Percentiles rank a stretch among this genome's conserved stretches.
phyloP scores from a whole-genome alignment of 1,284 basidiomycete genomes.

The Ustilago sp. region DNA sequence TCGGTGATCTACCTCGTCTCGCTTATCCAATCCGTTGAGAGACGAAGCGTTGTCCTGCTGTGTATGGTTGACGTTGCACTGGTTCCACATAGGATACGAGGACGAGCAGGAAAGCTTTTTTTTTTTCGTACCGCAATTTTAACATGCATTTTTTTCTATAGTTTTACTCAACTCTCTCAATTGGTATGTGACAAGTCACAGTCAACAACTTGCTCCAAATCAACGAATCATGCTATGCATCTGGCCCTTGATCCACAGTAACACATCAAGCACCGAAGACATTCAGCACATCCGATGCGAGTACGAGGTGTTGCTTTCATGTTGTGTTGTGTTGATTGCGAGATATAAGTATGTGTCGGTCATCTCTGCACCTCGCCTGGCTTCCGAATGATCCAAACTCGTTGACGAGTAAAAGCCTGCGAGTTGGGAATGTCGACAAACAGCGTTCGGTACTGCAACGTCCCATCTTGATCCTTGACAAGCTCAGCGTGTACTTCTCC shows the following conservation, averaged over 20 bases:
- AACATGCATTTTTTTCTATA: background rate
- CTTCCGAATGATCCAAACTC: constrained; percentile 54
- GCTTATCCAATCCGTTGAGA: background rate
- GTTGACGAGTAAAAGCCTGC: constrained; percentile 44
- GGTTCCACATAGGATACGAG: background rate
- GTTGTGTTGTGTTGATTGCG: background rate
- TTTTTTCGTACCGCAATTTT: background rate
- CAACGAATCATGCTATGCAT: too few relatives aligned
- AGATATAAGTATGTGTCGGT: background rate
- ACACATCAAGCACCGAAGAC: background rate
- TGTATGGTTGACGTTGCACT: background rate
- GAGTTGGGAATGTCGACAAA: constrained; percentile 61
- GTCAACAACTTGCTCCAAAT: background rate
- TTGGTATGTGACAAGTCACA: background rate
- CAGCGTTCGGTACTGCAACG: constrained; percentile 56
- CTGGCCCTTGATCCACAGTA: too few relatives aligned
- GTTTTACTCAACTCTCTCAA: background rate
- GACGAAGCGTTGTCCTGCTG: background rate
- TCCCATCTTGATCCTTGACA: constrained; percentile 59
- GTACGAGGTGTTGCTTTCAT: background rate
- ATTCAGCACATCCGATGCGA: background rate
- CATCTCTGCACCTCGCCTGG: constrained; percentile 53
- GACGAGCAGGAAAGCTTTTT: background rate
- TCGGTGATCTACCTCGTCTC: background rate
- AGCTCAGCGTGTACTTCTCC: constrained; percentile 63